Evolutionary conservation across 1,139 yeast species (phyloP), one percentile per base, ranked within the genome.

Genomic region (Yamadazyma membranifaciens): DNA sequence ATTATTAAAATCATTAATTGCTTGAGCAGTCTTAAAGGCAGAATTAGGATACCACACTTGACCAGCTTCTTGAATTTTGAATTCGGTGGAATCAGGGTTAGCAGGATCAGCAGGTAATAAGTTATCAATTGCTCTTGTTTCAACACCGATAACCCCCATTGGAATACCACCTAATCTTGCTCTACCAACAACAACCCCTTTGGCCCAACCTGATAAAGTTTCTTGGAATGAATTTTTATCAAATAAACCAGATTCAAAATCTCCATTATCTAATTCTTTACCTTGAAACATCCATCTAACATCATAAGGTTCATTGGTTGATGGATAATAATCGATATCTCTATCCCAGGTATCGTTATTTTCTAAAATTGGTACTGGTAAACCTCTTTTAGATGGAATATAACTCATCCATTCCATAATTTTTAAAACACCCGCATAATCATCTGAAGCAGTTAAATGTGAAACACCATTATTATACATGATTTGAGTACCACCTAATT

Each of bases 11-110:
- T 92, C 98, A 54, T 85, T 86, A 55, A 92, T 92, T 20, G 98
- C 98, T 74, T 92, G 98, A 5, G 98, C 95, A 41, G 98, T 92
- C 80, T 92, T 92, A 78, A 87, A 92, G 12, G 98, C 98, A 47
- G 96, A 87, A 73, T 92, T 94, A 55, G 98, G 98, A 74, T 89
- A 88, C 98, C 98, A 92, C 51, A 92, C 98, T 73, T 89, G 97
- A 62, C 98, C 98, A 49, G 98, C 97, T 68, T 92, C 98, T 67
- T 87, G 95, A 46, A 88, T 69, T 62, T 85, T 70, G 52, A 80
- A 69, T 68, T 92, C 98, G 37, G 95, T 87, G 24, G 97, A 89
- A 42, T 80, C 89, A 38, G 96, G 96, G 67, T 92, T 92, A 32
- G 98, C 98, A 38, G 98, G 98, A 61, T 92, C 98, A 34, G 98